A percentile compares a stretch with the other conserved stretches of the same genome.
Evolutionary conservation across 2,329 filamentous ascomycete species (phyloP).

Genomic region (Fusarium dlaminii): DNA sequence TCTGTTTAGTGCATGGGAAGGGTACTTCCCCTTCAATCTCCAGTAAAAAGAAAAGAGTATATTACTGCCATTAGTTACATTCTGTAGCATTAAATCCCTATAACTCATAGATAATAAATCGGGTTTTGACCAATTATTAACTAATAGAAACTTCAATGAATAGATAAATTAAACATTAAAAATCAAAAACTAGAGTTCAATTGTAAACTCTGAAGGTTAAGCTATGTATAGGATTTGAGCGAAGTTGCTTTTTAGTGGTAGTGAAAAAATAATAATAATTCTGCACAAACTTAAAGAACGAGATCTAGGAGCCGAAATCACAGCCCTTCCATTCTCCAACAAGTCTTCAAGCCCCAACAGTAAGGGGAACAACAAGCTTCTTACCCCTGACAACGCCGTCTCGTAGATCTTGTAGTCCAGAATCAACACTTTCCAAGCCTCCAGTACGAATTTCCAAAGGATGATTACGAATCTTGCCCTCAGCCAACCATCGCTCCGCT

Average conservation of each 20-base stretch:
- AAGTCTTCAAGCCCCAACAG: not conserved
- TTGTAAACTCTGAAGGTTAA: fast-evolving
- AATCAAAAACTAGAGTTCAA: fast-evolving
- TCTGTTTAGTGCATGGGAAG: not conserved
- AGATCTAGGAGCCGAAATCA: not conserved
- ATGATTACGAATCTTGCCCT: not conserved
- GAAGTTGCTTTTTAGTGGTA: fast-evolving
- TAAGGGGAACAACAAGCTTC: not conserved
- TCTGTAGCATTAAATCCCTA: fast-evolving
- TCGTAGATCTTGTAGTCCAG: not conserved
- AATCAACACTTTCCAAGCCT: not conserved
- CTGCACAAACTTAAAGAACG: fast-evolving
- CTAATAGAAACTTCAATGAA: too few species aligned
- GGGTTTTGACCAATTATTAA: fast-evolving
- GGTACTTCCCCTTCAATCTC: fast-evolving
- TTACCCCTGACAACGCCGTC: not conserved
- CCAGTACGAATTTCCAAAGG: not conserved
- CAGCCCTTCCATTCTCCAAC: fast-evolving
- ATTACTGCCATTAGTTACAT: fast-evolving
- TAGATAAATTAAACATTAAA: not conserved
- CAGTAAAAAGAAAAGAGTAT: too few species aligned
- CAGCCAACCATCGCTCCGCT: not conserved
- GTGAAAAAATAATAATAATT: not conserved
- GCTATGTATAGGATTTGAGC: fast-evolving
- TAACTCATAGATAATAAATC: fast-evolving